Evolutionary conservation across 2,329 filamentous ascomycete species (phyloP), one percentile per base, ranked within the genome.

Genomic region (Cladosporium sphaerospermum): DNA sequence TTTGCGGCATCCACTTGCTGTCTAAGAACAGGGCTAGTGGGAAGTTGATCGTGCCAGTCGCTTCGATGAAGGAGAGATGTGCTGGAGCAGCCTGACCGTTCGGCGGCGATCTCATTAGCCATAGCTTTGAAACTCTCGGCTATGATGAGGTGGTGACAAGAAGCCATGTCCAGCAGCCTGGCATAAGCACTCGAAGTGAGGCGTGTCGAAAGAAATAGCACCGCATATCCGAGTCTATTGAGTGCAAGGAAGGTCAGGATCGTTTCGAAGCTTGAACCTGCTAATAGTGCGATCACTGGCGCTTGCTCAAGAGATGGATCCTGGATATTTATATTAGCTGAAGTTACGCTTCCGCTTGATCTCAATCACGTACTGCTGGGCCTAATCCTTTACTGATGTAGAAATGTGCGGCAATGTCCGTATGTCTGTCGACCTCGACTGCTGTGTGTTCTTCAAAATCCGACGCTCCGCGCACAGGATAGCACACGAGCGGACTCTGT

Each of bases 211-310:
- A 83, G 69, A 33, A 81, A 73, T 1, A 83, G 65, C 2, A 75
- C 70, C 0, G 78, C 75, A 66, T 79, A 78, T 8, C 81, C 80
- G 10, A 83, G 67, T 55, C 78, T 75, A 28, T 73, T 75, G 45
- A 84, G 60, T 0, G 78, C 80, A 42, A 82, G 71, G 40, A 78
- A 68, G 3, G 78, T 76, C 34, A 82, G 67, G 36, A 81, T 70
- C 55, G 80, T 80, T 51, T 80, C 76, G 9, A 83, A 68, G 56
- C 77, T 76, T 1, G 79, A 81, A 0, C 73, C 70, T 0, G 76
- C 78, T 2, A 83, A 66, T 9, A 83, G 61, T 1, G 73, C 77
- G 19, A 82, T 70, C 1, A 76, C 73, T 9, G 62, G 63, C 14
- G 60, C 61, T 50, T 62, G 56, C 9, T 61, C 58, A 11, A 58